Evolutionary conservation across 441 rosid genomes (phyloP).

Genomic region (Adansonia grandidieri): DNA sequence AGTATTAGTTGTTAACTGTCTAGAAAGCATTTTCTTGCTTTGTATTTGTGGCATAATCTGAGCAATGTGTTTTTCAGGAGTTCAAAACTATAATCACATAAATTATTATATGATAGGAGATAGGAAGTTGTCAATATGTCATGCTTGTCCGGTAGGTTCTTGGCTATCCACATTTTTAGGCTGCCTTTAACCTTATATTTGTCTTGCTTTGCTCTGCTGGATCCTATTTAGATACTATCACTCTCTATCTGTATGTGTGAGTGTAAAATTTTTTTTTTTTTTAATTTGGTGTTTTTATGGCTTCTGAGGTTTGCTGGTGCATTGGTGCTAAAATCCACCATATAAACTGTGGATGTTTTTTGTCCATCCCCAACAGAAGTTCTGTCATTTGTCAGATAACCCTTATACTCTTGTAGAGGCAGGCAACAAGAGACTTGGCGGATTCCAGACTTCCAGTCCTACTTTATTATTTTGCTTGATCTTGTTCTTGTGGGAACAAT

Average conservation of each 20-base stretch:
- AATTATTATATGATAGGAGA: background rate
- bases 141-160: no score
- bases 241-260: background rate
- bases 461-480: conserved; percentile 13
- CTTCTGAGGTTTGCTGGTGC: conserved; percentile 3
- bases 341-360: background rate
- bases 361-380: conserved; percentile 8
- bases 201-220: no score
- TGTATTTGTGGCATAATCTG: background rate
- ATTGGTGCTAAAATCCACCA: conserved; percentile 11
- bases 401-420: conserved; percentile 9
- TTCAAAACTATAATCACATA: background rate
- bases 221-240: no score
- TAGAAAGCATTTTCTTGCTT: background rate
- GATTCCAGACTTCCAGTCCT: background rate
- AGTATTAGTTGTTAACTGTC: background rate
- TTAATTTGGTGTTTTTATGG: conserved; percentile 7
- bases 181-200: no score
- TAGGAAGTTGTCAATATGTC: no score
- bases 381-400: background rate
- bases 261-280: background rate
- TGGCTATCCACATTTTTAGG: no score
- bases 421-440: conserved; percentile 7
- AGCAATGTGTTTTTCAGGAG: background rate
- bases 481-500: conserved; percentile 6